Evolutionary conservation across 495 filamentous ascomycete genomes (phyloP).

Genomic region (Aspergillus coremiiformis): DNA sequence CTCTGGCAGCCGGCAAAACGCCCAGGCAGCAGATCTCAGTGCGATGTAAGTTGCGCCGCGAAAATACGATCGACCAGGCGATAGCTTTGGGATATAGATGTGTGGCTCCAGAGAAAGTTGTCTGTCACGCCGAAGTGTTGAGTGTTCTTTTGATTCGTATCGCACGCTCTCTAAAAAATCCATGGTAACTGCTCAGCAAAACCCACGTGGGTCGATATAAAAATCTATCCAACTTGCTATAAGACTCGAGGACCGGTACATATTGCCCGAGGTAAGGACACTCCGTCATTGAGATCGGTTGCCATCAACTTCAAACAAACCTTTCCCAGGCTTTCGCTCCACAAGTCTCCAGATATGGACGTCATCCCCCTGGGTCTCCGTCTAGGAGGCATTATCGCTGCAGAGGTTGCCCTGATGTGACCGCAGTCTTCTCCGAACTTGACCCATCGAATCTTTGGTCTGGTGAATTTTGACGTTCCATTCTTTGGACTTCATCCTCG

Average conservation of each 20-base stretch:
- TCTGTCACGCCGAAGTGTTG: background rate
- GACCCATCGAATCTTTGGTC: constrained; percentile 73
- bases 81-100: background rate
- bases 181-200: constrained; percentile 56
- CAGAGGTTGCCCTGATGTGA: constrained; percentile 66
- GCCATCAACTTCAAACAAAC: background rate
- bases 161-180: background rate
- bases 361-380: constrained; percentile 81
- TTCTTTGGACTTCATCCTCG: constrained; percentile 87
- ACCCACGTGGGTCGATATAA: constrained; percentile 78
- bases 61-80: background rate
- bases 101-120: background rate
- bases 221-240: constrained; percentile 89
- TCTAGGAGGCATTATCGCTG: constrained; percentile 78
- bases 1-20: too few species aligned
- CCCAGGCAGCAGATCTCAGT: constrained; percentile 65
- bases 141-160: background rate
- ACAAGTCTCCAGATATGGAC: constrained; percentile 68
- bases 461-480: constrained; percentile 79
- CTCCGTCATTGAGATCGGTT: background rate
- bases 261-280: constrained; percentile 55
- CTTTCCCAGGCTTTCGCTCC: constrained; percentile 58
- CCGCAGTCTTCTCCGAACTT: background rate
- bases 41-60: constrained; percentile 52
- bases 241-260: constrained; percentile 70